Base-by-base conservation (phyloP, 1,139 yeast species). In the Scheffersomyces segobiensis region DNA sequence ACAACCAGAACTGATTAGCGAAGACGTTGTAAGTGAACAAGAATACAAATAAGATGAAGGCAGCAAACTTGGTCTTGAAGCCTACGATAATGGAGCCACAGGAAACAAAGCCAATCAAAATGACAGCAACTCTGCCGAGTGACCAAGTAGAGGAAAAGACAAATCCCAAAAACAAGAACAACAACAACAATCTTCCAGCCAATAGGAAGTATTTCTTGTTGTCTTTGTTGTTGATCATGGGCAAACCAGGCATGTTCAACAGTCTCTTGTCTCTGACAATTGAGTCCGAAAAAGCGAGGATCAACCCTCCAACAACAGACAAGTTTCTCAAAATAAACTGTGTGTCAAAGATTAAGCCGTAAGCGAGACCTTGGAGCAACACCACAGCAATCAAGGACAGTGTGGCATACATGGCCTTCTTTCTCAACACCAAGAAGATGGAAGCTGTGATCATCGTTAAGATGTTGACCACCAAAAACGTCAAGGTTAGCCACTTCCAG, bases 1-100 rank as follows among this genome's bases (percentile, higher is more conserved):
- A 88, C 58, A 85, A 79, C 99, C 99, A 95, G 81, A 93, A 95
- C 68, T 93, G 93, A 79, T 95, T 95, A 63, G 89, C 86, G 55
- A 89, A 76, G 59, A 92, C 74, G 75, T 95, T 93, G 79, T 91
- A 93, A 64, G 88, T 75, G 62, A 91, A 81, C 63, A 95, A 83
- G 66, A 93, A 76, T 42, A 89, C 76, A 32, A 96, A 92, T 71
- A 95, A 82, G 56, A 91, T 74, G 50, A 89, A 85, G 2, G 99
- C 98, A 50, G 96, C 88, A 66, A 93, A 86, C 70, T 92, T 91
- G 56, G 99, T 95, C 79, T 93, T 93, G 83, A 87, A 95, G 39
- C 99, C 99, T 65, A 95, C 86, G 49, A 91, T 93, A 62, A 95
- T 95, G 59, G 96, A 87, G 48, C 86, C 81, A 72, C 96, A 90